Evolutionary conservation across 2,329 filamentous ascomycete species (phyloP), one percentile per base, ranked within the genome.

Genomic region (Graphilbum ipis-grandicollis): DNA sequence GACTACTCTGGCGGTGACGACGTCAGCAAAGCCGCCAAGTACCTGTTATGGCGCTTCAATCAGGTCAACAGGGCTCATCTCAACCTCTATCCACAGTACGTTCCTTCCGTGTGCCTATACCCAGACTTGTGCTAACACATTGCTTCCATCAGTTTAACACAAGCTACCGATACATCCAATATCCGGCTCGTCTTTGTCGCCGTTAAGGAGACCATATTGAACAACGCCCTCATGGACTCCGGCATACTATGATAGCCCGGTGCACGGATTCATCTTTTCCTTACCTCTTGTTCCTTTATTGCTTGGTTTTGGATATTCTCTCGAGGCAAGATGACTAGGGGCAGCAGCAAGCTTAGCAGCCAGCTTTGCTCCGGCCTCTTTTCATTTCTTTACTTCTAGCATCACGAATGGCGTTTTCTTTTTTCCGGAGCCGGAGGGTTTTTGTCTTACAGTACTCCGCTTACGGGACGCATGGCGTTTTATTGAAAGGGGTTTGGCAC

Each of bases 121-220:
- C n/a, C 33, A 25, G 7, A 31, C 29, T 17, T 33, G 3, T 12
- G 33, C 19, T 32, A 15, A 31, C 7, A 29, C 19, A 15, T 19
- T 19, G 2, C 4, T 2, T n/a, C 14, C 23, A 9, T 9, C 18
- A 96, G 88, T 58, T 71, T 98, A 43, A 98, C 90, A 25, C 90
- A 98, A 79, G 90, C 90, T 33, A 98, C 90, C 44, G 90, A 98
- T 56, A 98, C 90, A 4, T 94, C 86, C 36, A 98, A 98, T 53
- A 94, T 98, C 51, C 82, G 90, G 46, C 71, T 98, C 28, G 90
- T 98, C 34, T 98, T 98, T 58, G 90, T 88, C 25, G 90, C 90
- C 9, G 90, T 98, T 42, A 98, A 98, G 57, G 90, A 98, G 61
- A 98, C 90, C 25, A 98, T 98, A 51, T 63, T 98, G 47, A 93